phyloP scores from a whole-genome alignment of 805 yeast species.

The Myxozyma nipponensis region DNA sequence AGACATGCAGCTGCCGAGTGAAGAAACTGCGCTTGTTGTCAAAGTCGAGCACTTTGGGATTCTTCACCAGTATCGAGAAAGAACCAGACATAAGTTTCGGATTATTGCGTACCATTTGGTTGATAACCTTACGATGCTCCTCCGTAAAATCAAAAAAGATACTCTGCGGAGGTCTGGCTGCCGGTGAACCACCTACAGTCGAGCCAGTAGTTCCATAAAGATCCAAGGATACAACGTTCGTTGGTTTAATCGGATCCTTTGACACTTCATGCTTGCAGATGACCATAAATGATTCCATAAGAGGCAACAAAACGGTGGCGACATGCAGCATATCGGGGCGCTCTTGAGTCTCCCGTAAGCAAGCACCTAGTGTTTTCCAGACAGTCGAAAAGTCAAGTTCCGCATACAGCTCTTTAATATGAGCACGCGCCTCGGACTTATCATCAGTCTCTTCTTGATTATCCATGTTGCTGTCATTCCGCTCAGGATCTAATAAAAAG shows the following conservation, averaged over 20 bases:
- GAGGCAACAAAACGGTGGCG: constrained; percentile 76
- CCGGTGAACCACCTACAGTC: background rate
- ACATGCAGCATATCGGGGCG: constrained; percentile 55
- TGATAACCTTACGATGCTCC: constrained; percentile 79
- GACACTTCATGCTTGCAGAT: constrained; percentile 64
- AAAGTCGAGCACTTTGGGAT: constrained; percentile 86
- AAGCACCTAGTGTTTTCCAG: constrained; percentile 81
- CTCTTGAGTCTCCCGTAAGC: constrained; percentile 60
- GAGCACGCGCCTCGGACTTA: constrained; percentile 40
- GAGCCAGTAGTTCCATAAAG: constrained; percentile 29
- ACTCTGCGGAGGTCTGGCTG: background rate
- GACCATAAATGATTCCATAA: constrained; percentile 90
- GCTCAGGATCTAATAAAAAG: constrained; percentile 58
- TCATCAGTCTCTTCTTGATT: constrained; percentile 23
- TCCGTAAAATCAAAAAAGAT: constrained; percentile 83
- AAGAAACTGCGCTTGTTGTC: constrained; percentile 89
- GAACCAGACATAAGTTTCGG: constrained; percentile 96
- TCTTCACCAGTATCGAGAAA: constrained; percentile 79
- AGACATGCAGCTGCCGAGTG: constrained; percentile 60
- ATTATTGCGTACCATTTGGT: constrained; percentile 85
- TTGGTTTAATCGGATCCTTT: constrained; percentile 6
- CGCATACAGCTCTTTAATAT: constrained; percentile 59
- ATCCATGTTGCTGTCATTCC: constrained; percentile 23
- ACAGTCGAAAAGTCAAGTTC: constrained; percentile 66
- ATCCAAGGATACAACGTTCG: constrained; percentile 62